A percentile compares a stretch with the other conserved stretches of the same genome.
phyloP scores from a whole-genome alignment of 1,139 yeast genomes.

The Diutina scorzettiae region DNA sequence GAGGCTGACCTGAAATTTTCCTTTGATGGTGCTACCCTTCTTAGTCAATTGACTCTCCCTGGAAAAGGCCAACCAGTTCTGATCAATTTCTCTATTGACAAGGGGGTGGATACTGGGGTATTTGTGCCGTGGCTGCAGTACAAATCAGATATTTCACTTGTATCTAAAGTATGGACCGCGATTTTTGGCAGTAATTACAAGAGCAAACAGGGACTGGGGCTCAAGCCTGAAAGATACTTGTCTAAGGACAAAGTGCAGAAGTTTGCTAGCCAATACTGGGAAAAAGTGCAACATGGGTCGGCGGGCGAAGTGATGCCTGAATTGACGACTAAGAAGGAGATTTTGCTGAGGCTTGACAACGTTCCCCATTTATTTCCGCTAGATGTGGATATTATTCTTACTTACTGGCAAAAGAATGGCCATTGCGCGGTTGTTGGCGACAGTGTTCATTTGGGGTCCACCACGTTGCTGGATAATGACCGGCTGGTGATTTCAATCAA shows the following conservation, averaged over 20 bases:
- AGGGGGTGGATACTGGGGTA: not conserved
- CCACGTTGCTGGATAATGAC: not conserved
- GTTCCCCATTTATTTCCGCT: not conserved
- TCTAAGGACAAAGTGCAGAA: not conserved
- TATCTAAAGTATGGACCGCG: not conserved
- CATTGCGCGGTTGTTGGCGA: conserved; percentile 1
- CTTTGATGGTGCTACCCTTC: not conserved
- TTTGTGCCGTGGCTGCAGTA: not conserved
- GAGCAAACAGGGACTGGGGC: not conserved
- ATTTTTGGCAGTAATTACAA: not conserved
- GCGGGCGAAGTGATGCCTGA: not conserved
- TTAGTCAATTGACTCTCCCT: not conserved
- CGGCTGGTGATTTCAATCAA: not conserved
- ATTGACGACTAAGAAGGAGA: not conserved
- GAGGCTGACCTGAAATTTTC: conserved; percentile 1
- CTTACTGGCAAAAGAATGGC: not conserved
- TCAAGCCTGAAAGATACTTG: not conserved
- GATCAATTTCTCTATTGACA: not conserved
- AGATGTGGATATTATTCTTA: not conserved
- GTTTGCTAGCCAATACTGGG: not conserved
- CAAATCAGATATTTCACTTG: not conserved
- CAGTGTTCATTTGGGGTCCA: not conserved
- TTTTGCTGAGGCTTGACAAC: not conserved
- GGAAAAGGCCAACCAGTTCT: not conserved
- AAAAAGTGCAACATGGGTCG: not conserved